Conservation (phyloP, 306 rosid species). For the Glycine soja region DNA sequence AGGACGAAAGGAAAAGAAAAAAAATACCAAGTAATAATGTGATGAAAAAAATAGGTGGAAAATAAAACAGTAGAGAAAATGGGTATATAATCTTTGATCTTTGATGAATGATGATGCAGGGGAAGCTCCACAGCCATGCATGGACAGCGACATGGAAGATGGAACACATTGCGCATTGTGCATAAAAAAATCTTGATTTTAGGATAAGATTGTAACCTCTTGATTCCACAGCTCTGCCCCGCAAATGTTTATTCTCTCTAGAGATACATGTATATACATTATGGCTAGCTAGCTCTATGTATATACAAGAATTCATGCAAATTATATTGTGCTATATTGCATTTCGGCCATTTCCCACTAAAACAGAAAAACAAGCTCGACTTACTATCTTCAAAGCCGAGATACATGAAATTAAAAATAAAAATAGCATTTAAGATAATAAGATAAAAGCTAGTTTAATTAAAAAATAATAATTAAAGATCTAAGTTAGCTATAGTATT, state of each 20-base stretch:
- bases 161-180: conserved; percentile 25
- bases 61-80: neutral
- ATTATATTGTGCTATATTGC: too few species aligned
- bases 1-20: neutral
- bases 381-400: neutral
- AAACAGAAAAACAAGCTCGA: neutral
- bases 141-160: conserved; percentile 31
- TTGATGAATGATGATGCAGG: neutral
- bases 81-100: neutral
- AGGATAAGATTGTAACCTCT: conserved; percentile 48
- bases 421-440: neutral
- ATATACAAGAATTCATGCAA: neutral
- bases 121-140: conserved; percentile 40
- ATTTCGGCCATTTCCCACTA: too few species aligned
- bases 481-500: neutral
- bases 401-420: neutral
- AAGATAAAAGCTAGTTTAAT: neutral
- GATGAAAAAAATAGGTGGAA: neutral
- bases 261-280: neutral
- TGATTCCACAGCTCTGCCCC: conserved; percentile 32
- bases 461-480: neutral
- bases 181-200: conserved; percentile 37
- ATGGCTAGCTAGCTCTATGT: neutral
- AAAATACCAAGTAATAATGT: too few species aligned
- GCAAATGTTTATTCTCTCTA: neutral